phyloP scores from a whole-genome alignment of 305 asterid species.

The Petunia hybrid region DNA sequence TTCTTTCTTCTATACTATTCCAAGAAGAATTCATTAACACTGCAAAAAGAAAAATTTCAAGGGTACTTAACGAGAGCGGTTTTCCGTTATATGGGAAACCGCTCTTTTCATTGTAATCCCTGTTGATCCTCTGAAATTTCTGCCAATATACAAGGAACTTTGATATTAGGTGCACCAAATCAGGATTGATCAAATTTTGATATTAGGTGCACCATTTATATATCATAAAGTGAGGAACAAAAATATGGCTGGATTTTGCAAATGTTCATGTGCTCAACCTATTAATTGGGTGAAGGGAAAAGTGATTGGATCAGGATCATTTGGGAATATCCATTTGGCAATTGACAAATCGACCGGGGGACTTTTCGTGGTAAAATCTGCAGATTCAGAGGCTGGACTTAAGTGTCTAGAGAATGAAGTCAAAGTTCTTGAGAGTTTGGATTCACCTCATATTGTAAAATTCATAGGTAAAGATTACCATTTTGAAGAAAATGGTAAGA shows the following conservation, averaged over 20 bases:
- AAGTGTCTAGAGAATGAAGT: constrained; percentile 61
- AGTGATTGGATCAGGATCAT: constrained; percentile 63
- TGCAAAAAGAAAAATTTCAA: not conserved
- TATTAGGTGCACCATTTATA: not conserved
- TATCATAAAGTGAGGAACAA: constrained; percentile 25
- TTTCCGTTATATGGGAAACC: constrained; percentile 59
- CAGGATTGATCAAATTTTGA: constrained; percentile 8
- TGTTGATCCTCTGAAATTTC: constrained; percentile 17
- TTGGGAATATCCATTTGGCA: constrained; percentile 58
- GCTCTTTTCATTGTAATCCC: constrained; percentile 45
- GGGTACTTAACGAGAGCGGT: constrained; percentile 53
- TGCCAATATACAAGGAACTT: not conserved
- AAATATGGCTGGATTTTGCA: constrained; percentile 45
- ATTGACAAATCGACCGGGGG: constrained; percentile 58
- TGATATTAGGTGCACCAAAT: not conserved
- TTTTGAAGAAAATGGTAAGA: constrained; percentile 32
- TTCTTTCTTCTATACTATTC: constrained; percentile 26
- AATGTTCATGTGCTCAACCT: constrained; percentile 39
- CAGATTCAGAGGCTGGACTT: constrained; percentile 51
- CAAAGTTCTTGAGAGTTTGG: constrained; percentile 44
- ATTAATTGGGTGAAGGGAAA: constrained; percentile 60
- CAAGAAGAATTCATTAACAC: constrained; percentile 19
- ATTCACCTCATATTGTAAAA: constrained; percentile 54
- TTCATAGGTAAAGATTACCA: constrained; percentile 52
- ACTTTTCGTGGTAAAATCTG: constrained; percentile 61